These are phyloP conservation scores for Cladobotryum mycophilum DNA, from an alignment of 2,329 filamentous ascomycete genomes.

Conservation along the genomic window DNA sequence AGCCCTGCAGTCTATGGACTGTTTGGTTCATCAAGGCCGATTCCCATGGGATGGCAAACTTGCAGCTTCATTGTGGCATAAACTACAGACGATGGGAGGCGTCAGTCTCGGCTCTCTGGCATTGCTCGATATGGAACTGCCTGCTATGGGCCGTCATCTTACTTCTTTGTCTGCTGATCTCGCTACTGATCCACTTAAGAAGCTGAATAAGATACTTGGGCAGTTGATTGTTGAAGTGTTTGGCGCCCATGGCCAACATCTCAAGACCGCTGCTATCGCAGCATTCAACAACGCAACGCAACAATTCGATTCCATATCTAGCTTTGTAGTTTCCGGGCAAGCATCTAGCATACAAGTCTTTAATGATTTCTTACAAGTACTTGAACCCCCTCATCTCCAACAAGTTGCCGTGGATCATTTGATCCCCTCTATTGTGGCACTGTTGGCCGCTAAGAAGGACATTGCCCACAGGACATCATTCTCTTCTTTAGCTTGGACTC, in stretches of 20 bases:
- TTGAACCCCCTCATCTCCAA: constrained; percentile 31
- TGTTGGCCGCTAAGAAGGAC: constrained; percentile 26
- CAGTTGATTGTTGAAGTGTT: constrained; percentile 39
- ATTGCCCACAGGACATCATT: constrained; percentile 21
- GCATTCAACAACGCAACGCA: constrained; percentile 21
- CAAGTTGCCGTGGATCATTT: constrained; percentile 37
- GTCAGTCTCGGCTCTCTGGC: constrained; percentile 55
- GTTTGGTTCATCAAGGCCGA: constrained; percentile 34
- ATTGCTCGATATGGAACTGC: constrained; percentile 59
- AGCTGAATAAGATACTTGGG: constrained; percentile 44
- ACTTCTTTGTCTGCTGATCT: constrained; percentile 44
- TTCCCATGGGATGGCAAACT: constrained; percentile 37
- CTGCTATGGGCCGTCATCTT: constrained; percentile 51
- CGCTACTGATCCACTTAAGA: constrained; percentile 41
- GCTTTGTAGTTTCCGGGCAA: constrained; percentile 7
- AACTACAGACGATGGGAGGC: constrained; percentile 43
- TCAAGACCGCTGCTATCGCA: constrained; percentile 23
- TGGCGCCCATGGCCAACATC: constrained; percentile 30
- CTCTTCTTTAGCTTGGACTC: constrained; percentile 60
- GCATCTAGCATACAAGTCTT: constrained; percentile 13
- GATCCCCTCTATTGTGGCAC: constrained; percentile 38
- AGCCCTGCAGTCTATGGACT: constrained; percentile 42
- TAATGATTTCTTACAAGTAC: constrained; percentile 16
- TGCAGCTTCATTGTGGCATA: constrained; percentile 44
- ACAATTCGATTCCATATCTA: constrained; percentile 9